A percentile compares a stretch with the other conserved stretches of the same genome.
Evolutionary conservation across 495 filamentous ascomycete species (phyloP).

Genomic region (Aspergillus asperescens): DNA sequence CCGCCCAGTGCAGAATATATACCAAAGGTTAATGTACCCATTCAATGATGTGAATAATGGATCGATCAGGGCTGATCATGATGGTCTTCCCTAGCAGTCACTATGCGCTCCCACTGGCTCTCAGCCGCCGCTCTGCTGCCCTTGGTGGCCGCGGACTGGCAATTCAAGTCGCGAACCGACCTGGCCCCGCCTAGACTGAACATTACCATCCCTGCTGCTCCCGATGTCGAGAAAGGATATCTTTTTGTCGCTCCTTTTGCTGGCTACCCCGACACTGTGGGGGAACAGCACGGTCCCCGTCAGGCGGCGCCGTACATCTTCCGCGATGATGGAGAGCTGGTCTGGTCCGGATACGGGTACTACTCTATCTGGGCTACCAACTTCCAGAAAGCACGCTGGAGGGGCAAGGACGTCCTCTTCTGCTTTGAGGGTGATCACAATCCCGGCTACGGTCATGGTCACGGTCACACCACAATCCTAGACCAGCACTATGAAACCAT

Average conservation of each 20-base stretch:
- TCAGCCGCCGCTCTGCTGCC: slow-evolving; percentile 19
- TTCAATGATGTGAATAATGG: slow-evolving; percentile 26
- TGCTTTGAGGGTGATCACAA: slow-evolving; percentile 53
- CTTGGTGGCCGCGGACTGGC: slow-evolving; percentile 45
- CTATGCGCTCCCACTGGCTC: slow-evolving; percentile 16
- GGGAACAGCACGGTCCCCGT: slow-evolving; percentile 44
- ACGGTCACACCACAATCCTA: slow-evolving; percentile 48
- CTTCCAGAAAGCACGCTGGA: slow-evolving; percentile 43
- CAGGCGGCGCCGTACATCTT: slow-evolving; percentile 54
- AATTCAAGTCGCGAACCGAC: slow-evolving; percentile 51
- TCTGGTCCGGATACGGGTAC: slow-evolving; percentile 53
- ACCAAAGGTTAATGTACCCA: slow-evolving; percentile 56
- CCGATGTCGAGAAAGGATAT: slow-evolving; percentile 47
- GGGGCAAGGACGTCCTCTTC: slow-evolving; percentile 48
- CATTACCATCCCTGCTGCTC: slow-evolving; percentile 49
- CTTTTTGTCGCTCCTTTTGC: slow-evolving; percentile 53
- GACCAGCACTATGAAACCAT: slow-evolving; percentile 52
- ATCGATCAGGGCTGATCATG: slow-evolving; percentile 38
- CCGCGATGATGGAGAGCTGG: slow-evolving; percentile 47
- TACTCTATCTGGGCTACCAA: slow-evolving; percentile 51
- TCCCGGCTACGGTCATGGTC: slow-evolving; percentile 48
- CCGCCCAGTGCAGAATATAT: slow-evolving; percentile 12
- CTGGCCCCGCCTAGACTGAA: slow-evolving; percentile 52
- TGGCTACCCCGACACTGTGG: slow-evolving; percentile 37
- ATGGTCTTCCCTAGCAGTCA: slow-evolving; percentile 18